Evolutionary conservation across 768 basidiomycete species (phyloP), one percentile per base, ranked within the genome.

Genomic region (Inosperma sp.): DNA sequence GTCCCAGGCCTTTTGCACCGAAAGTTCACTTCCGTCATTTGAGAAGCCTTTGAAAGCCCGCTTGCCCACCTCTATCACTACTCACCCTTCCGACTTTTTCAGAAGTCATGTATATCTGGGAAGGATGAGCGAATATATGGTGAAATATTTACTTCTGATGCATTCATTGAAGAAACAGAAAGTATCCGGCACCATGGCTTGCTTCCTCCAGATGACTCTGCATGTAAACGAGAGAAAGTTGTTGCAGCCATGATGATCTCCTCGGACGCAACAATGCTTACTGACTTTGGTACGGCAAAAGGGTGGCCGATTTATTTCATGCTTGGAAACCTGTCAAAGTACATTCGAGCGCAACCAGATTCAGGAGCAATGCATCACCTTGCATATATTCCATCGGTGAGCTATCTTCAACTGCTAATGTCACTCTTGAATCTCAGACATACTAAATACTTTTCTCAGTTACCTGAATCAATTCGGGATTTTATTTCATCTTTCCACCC

Each of bases 321-420:
- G 50, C 63, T 75, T 23, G 73, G 72, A 0, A 72, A 70, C 43
- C 56, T 65, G 4, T 73, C 72, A 0, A 79, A 78, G 53, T 76
- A 75, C 40, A 50, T 61, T 2, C 59, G 65, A 2, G 53, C 53
- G 1, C 57, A 59, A 13, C 71, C 70, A 2, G 59, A 54, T 9
- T 60, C 61, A 0, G 57, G 62, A 7, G 63, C 71, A 1, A 59
- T 62, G 22, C 69, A 76, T 52, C 73, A 74, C 49, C 13, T 75
- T 6, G 74, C 71, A 8, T 77, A 76, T 56, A 65, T 79, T 26
- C 73, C 72, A 1, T 59, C 62, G n/a, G 72, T 75, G 49, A 48
- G 56, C 9, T 13, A 4, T 41, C 60, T 33, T 5, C n/a, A n/a
- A 14, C 27, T n/a, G n/a, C n/a, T 39, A 7, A 8, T 39, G 7